Base-by-base conservation (phyloP, 2,329 filamentous ascomycete species). In the Aspergillus glaucus region DNA sequence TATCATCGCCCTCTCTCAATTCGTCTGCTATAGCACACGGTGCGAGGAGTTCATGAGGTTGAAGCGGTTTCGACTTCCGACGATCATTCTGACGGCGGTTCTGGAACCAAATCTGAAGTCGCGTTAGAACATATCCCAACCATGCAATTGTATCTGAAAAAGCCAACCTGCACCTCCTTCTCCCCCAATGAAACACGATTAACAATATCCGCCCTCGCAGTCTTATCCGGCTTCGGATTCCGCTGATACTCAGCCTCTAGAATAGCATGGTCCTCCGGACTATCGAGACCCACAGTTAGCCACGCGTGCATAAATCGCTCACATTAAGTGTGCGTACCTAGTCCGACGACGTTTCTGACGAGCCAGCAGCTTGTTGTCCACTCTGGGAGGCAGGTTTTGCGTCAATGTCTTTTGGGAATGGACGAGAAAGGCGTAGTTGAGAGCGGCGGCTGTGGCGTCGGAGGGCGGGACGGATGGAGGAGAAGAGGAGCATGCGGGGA, bases 31-130 rank as follows among this genome's bases (percentile, higher is more conserved):
- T 57, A 47, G 52, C 56, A 43, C 60, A 62, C 24, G 64, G 70
- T 7, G 65, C 65, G 19, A 72, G 82, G 47, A 92, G 79, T 65
- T 93, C 88, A 66, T 90, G 84, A 8, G 85, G 81, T 24, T 88
- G 81, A 34, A 95, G 78, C 43, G 91, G 90, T 58, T 88, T 86
- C 48, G 88, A 89, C 74, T 92, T 94, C 57, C 92, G 82, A 60
- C 92, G 82, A 67, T 94, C 88, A 69, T 94, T 95, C 69, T 97
- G 92, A 56, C 92, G 81, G 63, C 90, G 83, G 64, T 96, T 96
- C 64, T 96, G 92, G 72, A 96, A 96, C 92, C 92, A 97, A 60
- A 96, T 95, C 92, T 96, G 53, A 41, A 48, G 46, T 54, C 43
- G 36, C 37, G 3, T 71, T 62, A 69, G 61, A 58, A 48, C 19